A percentile compares a stretch with the other conserved stretches of the same genome.
Conservation (phyloP, 768 basidiomycete species). For the Suillus fuscotomentosus region DNA sequence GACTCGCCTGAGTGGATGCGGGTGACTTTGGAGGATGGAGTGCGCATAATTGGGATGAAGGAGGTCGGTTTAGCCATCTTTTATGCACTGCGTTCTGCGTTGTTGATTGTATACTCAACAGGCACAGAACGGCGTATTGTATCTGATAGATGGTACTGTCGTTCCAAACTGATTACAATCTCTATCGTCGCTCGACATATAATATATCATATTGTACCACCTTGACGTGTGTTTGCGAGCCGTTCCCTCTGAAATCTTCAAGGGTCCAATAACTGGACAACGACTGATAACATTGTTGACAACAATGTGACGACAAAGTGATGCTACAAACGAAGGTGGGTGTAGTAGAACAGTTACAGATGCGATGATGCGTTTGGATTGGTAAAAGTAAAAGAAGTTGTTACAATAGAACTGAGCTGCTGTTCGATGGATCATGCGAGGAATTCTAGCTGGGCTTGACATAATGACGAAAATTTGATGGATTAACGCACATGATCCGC, state of each 20-base stretch:
- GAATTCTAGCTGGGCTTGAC: constrained; percentile 24
- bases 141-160: not conserved
- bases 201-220: not conserved
- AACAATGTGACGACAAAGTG: not conserved
- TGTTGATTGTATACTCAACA: constrained; percentile 14
- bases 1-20: constrained; percentile 54
- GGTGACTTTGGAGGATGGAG: constrained; percentile 53
- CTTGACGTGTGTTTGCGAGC: not conserved
- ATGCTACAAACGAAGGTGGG: constrained; percentile 30
- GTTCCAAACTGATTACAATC: not conserved
- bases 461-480: not conserved
- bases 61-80: constrained; percentile 43
- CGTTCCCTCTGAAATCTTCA: not conserved
- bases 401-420: constrained; percentile 22
- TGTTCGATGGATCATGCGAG: constrained; percentile 17
- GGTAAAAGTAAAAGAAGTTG: constrained; percentile 15
- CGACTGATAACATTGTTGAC: constrained; percentile 4
- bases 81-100: not conserved
- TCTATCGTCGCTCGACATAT: not conserved
- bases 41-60: constrained; percentile 57
- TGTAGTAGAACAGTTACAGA: constrained; percentile 23
- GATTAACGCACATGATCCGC: constrained; percentile 22
- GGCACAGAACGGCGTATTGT: constrained; percentile 28
- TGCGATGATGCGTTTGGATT: constrained; percentile 21
- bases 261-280: not conserved